Percentiles rank a stretch among this genome's conserved stretches.
phyloP scores from a whole-genome alignment of 371 early-diverging fungal genomes.

The Zopfochytrium polystomum region DNA sequence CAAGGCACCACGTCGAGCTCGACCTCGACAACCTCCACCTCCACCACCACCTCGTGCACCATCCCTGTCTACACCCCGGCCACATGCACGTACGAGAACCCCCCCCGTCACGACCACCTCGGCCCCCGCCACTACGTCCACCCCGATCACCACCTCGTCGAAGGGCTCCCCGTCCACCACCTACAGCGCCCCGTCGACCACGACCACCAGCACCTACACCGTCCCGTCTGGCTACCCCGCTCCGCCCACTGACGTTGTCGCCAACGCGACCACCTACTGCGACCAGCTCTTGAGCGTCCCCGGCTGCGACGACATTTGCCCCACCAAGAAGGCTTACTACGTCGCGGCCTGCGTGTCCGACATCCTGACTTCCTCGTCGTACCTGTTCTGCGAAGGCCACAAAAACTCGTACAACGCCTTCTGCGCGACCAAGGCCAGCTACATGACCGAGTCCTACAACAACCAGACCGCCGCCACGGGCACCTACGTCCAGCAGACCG shows the following conservation, averaged over 20 bases:
- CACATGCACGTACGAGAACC: not conserved
- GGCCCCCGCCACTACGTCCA: no score
- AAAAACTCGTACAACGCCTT: not conserved
- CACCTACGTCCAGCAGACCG: not conserved
- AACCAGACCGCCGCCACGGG: not conserved
- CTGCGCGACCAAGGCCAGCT: slow-evolving; percentile 4
- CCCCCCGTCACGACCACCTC: no score
- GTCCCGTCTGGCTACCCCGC: not conserved
- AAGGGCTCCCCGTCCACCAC: not conserved
- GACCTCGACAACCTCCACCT: not conserved
- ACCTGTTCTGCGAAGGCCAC: slow-evolving; percentile 13
- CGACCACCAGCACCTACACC: slow-evolving; percentile 4
- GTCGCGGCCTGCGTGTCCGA: slow-evolving; percentile 14
- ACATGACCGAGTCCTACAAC: slow-evolving; percentile 1
- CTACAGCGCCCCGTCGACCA: not conserved
- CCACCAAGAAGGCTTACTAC: not conserved
- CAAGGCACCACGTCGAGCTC: no score
- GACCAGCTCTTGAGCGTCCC: slow-evolving; percentile 7
- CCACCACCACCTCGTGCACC: not conserved
- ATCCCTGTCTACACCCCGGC: not conserved
- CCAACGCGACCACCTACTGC: slow-evolving; percentile 7
- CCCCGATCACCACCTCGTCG: no score
- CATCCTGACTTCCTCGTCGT: slow-evolving; percentile 11
- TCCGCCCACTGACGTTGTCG: not conserved
- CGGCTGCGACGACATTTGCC: slow-evolving; percentile 3